Conservation (phyloP, 2,329 filamentous ascomycete genomes). For the Leptographium lundbergii region DNA sequence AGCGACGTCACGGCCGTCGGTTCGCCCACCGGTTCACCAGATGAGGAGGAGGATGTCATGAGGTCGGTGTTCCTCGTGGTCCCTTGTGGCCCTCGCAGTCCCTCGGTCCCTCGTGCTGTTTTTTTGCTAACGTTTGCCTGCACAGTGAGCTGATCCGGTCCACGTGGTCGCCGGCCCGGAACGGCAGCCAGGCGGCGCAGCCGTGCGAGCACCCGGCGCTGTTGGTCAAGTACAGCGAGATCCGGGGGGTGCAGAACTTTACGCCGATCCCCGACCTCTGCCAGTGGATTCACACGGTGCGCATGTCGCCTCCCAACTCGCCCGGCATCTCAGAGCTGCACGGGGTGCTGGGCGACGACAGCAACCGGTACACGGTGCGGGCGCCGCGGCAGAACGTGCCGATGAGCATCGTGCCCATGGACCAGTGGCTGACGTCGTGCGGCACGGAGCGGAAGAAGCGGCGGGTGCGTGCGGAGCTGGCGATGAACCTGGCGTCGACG, state of each 20-base stretch:
- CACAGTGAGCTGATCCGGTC: constrained; percentile 6
- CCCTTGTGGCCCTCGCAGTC: too few species aligned
- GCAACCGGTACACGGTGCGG: constrained; percentile 7
- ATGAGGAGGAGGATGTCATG: constrained; percentile 5
- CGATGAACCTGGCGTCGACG: constrained; percentile 9
- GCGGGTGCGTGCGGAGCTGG: constrained; percentile 9
- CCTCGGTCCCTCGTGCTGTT: not conserved
- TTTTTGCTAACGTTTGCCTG: not conserved
- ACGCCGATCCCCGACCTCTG: constrained; percentile 10
- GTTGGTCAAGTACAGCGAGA: constrained; percentile 11
- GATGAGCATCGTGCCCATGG: constrained; percentile 9
- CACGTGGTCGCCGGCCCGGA: constrained; percentile 6
- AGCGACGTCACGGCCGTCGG: constrained; percentile 4
- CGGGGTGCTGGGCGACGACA: constrained; percentile 7
- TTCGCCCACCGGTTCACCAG: not conserved
- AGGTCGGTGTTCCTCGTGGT: not conserved
- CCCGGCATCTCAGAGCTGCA: constrained; percentile 3
- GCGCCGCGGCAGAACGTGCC: constrained; percentile 3
- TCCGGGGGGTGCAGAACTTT: constrained; percentile 7
- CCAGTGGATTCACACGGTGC: constrained; percentile 9
- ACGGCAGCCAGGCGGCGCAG: constrained; percentile 3
- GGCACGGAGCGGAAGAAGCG: constrained; percentile 6
- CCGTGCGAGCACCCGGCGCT: constrained; percentile 7
- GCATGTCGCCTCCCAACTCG: constrained; percentile 8
- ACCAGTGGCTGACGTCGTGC: constrained; percentile 9